Evolutionary conservation across 2,329 filamentous ascomycete species (phyloP).

Genomic region (Ophiocordyceps unilateralis): DNA sequence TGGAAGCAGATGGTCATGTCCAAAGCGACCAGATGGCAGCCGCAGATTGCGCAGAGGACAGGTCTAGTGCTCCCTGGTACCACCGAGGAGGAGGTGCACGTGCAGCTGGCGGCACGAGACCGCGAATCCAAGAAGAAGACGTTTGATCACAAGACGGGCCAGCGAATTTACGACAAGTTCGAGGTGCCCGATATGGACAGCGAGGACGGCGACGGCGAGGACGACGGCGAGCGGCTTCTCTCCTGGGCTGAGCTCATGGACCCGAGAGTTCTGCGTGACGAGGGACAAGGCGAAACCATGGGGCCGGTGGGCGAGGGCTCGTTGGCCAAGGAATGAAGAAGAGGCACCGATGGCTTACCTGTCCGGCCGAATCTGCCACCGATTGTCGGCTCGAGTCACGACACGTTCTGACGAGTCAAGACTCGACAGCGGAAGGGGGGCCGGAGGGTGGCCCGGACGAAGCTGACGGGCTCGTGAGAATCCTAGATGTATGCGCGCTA

Average conservation of each 20-base stretch:
- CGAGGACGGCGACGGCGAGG: slow-evolving; percentile 40
- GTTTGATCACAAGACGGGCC: slow-evolving; percentile 50
- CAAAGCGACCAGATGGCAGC: slow-evolving; percentile 47
- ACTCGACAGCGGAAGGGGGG: not conserved
- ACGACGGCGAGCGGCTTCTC: slow-evolving; percentile 45
- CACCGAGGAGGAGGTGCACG: slow-evolving; percentile 32
- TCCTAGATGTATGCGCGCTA: no score
- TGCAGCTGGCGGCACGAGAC: slow-evolving; percentile 56
- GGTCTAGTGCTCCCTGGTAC: slow-evolving; percentile 43
- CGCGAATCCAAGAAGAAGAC: slow-evolving; percentile 37
- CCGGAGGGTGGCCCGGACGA: not conserved
- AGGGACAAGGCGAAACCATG: not conserved
- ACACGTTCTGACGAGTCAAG: not conserved
- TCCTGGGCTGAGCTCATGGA: slow-evolving; percentile 48
- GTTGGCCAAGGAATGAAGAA: no score
- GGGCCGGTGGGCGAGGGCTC: not conserved
- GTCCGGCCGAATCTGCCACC: no score
- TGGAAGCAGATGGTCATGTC: slow-evolving; percentile 51
- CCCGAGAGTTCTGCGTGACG: slow-evolving; percentile 36
- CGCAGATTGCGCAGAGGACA: slow-evolving; percentile 44
- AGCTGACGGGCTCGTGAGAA: not conserved
- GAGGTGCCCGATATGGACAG: slow-evolving; percentile 52
- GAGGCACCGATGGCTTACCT: no score
- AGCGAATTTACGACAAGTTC: slow-evolving; percentile 61
- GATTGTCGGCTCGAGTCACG: not conserved